A percentile compares a stretch with the other conserved stretches of the same genome.
Evolutionary conservation across 2,329 filamentous ascomycete species (phyloP).

Genomic region (Aspergillus alliaceus): DNA sequence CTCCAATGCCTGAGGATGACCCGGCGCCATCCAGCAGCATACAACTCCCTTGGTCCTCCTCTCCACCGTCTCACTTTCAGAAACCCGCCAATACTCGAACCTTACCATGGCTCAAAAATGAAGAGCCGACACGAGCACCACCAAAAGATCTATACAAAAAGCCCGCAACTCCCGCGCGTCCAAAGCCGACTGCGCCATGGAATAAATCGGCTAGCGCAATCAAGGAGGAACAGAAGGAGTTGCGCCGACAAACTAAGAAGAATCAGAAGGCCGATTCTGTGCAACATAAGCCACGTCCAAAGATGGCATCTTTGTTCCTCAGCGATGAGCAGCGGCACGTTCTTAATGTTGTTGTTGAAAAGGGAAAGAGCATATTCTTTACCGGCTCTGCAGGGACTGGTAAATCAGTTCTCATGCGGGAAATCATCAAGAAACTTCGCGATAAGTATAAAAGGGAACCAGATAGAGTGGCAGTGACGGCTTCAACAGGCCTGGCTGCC

Average conservation of each 20-base stretch:
- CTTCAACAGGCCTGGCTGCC: constrained; percentile 91
- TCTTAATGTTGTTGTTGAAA: constrained; percentile 75
- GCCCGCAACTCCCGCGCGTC: constrained; percentile 47
- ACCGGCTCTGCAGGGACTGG: constrained; percentile 94
- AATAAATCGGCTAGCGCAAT: constrained; percentile 72
- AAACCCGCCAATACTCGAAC: constrained; percentile 60
- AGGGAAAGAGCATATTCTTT: constrained; percentile 90
- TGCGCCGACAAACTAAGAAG: constrained; percentile 61
- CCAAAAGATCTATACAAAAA: constrained; percentile 23
- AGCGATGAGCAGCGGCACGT: constrained; percentile 86
- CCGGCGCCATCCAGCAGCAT: constrained; percentile 52
- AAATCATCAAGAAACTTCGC: constrained; percentile 80
- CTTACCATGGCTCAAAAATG: constrained; percentile 58
- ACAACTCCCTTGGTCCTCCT: constrained; percentile 70
- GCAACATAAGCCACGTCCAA: constrained; percentile 36
- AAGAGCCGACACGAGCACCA: constrained; percentile 27
- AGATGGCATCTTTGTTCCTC: constrained; percentile 63
- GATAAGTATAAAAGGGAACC: constrained; percentile 74
- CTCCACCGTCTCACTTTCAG: constrained; percentile 47
- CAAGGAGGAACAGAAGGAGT: constrained; percentile 74
- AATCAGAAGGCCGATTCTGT: constrained; percentile 41
- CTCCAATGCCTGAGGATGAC: constrained; percentile 28
- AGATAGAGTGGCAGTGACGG: constrained; percentile 87
- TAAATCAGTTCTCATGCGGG: constrained; percentile 92
- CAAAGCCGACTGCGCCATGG: constrained; percentile 58